Percentiles rank a stretch among this genome's conserved stretches.
phyloP scores from a whole-genome alignment of 169 alveolate species.

The Plasmodium fragile region DNA sequence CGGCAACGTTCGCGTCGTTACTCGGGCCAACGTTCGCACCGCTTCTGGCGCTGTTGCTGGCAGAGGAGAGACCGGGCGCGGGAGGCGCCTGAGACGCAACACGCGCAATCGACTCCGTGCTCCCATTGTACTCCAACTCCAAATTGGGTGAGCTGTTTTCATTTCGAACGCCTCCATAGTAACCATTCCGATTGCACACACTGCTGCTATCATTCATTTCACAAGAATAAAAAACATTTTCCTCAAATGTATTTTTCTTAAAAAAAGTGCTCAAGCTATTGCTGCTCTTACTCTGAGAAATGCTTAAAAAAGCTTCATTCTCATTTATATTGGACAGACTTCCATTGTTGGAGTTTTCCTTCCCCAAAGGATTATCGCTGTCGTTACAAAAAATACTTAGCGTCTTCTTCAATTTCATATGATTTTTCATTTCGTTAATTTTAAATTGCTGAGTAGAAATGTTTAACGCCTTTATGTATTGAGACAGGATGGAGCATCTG shows the following conservation, averaged over 20 bases:
- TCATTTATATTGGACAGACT: slow-evolving; percentile 3
- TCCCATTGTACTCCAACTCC: slow-evolving; percentile 5
- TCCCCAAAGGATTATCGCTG: background rate
- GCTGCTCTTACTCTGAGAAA: background rate
- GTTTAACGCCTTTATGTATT: slow-evolving; percentile 58
- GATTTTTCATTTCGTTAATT: slow-evolving; percentile 38
- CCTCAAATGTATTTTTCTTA: slow-evolving; percentile 15
- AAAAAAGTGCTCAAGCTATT: background rate
- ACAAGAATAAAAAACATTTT: slow-evolving; percentile 13
- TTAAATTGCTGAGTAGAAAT: slow-evolving; percentile 71
- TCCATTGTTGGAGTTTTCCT: background rate
- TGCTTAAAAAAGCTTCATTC: background rate
- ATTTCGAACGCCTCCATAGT: background rate
- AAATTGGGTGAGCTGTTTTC: slow-evolving; percentile 1
- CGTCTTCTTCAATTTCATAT: slow-evolving; percentile 19
- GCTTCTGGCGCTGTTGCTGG: background rate
- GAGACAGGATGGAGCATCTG: slow-evolving; percentile 58
- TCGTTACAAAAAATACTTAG: slow-evolving; percentile 10
- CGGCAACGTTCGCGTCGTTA: background rate
- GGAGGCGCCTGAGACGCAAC: background rate
- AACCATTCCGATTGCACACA: background rate
- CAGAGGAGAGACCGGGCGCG: background rate
- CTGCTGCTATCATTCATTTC: slow-evolving; percentile 27
- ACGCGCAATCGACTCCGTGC: background rate
- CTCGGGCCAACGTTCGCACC: background rate